phyloP scores from a whole-genome alignment of 495 filamentous ascomycete species.

The Eremomyces bilateralis region DNA sequence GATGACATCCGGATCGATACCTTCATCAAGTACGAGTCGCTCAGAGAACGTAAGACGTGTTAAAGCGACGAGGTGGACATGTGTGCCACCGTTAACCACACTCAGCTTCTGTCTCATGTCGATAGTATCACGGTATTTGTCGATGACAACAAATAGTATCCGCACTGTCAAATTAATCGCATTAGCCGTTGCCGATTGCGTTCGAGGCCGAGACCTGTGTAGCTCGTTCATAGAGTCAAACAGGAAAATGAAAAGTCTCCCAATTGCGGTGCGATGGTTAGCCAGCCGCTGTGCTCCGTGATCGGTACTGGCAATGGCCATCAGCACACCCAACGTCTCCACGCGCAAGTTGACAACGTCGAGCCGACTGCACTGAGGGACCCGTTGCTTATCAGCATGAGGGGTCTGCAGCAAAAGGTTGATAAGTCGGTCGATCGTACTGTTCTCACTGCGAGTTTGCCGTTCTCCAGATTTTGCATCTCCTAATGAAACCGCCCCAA shows the following conservation, averaged over 20 bases:
- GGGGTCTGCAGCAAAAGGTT: constrained; percentile 36
- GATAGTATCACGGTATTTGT: constrained; percentile 24
- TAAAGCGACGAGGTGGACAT: constrained; percentile 43
- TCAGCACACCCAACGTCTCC: constrained; percentile 33
- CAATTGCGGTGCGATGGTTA: constrained; percentile 30
- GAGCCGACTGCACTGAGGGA: not conserved
- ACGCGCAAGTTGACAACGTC: constrained; percentile 35
- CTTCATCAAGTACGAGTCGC: constrained; percentile 34
- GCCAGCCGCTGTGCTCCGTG: constrained; percentile 32
- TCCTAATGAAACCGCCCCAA: constrained; percentile 25
- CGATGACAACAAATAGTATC: constrained; percentile 37
- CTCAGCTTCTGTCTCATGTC: constrained; percentile 35
- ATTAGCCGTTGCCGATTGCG: constrained; percentile 15
- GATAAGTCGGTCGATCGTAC: constrained; percentile 37
- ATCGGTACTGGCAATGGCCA: constrained; percentile 23
- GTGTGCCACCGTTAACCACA: constrained; percentile 32
- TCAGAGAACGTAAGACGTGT: constrained; percentile 49
- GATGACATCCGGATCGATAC: constrained; percentile 43
- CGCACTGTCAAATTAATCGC: constrained; percentile 39
- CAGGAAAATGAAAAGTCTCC: constrained; percentile 37
- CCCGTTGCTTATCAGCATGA: not conserved
- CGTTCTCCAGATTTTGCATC: constrained; percentile 21
- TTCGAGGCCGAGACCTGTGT: constrained; percentile 24
- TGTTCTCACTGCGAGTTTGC: constrained; percentile 32
- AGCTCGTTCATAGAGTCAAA: constrained; percentile 39